A percentile compares a stretch with the other conserved stretches of the same genome.
Evolutionary conservation across 2,329 filamentous ascomycete genomes (phyloP).

Genomic region (Xylariaceae sp.): DNA sequence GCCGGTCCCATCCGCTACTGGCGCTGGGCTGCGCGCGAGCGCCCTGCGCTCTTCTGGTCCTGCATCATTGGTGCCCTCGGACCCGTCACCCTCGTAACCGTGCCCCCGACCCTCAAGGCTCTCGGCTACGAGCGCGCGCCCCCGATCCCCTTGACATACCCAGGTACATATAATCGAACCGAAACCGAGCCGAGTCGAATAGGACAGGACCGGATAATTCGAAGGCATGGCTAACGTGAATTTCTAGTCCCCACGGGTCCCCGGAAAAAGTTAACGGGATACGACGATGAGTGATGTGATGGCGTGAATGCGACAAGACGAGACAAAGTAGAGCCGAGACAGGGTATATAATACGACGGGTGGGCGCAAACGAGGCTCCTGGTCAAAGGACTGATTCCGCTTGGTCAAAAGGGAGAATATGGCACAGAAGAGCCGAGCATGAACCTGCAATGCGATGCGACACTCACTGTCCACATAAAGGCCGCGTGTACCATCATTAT

Average conservation of each 20-base stretch:
- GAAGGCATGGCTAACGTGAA: slow-evolving; percentile 19
- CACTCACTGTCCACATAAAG: not conserved
- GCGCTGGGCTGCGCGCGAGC: slow-evolving; percentile 81
- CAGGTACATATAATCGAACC: slow-evolving; percentile 51
- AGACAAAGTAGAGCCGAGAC: not conserved
- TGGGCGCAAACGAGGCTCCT: not conserved
- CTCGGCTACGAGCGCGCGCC: slow-evolving; percentile 70
- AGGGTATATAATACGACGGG: not conserved
- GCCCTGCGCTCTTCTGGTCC: slow-evolving; percentile 88
- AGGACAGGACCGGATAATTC: not conserved
- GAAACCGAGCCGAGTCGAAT: not conserved
- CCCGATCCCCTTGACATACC: slow-evolving; percentile 83
- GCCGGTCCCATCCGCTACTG: slow-evolving; percentile 75
- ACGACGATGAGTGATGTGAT: slow-evolving; percentile 44
- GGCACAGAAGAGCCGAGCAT: not conserved
- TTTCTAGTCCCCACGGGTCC: slow-evolving; percentile 51
- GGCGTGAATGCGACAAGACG: not conserved
- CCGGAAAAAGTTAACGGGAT: slow-evolving; percentile 55
- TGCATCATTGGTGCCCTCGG: slow-evolving; percentile 67
- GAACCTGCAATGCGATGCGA: not conserved
- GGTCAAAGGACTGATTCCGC: not conserved
- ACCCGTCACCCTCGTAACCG: slow-evolving; percentile 62
- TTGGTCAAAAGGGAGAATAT: not conserved
- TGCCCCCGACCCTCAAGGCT: slow-evolving; percentile 66
- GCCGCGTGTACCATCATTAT: slow-evolving; percentile 9